Evolutionary conservation across 257 asterid species (phyloP), one percentile per base, ranked within the genome.

Genomic region (Solanum pimpinellifolium): DNA sequence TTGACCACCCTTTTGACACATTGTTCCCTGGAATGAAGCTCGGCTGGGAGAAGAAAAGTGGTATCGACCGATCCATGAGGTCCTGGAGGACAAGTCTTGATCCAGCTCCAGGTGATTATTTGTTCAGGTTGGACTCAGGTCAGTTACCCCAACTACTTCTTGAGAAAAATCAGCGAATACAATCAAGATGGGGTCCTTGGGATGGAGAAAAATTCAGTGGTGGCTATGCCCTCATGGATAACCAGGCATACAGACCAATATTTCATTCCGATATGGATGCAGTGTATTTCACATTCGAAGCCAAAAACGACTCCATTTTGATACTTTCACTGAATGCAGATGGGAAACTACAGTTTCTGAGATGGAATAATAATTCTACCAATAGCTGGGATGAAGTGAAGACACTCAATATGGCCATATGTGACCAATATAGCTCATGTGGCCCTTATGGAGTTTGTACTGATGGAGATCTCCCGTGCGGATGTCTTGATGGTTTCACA

Each of bases 11-110:
- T 0, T 39, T 89, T 5, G 86, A 93, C 73, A 93, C 95, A 9
- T 49, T 93, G 90, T 86, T 93, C 11, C 95, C 95, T 15, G 91
- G 93, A 25, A 93, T 93, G 96, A 91, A 87, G 46, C 90, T 93
- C 1, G 95, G 96, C 0, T 91, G 92, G 96, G 88, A 92, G 23
- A 27, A 87, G 9, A 88, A 85, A 68, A n/a, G 81, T 9, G 59
- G 44, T 23, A 14, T 78, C 9, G 56, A 85, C 37, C 86, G 88
- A n/a, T 78, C 69, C 49, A 86, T 92, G 77, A 93, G 87, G 18
- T 92, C 96, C 15, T 89, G 94, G 96, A 90, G 44, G 47, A 89
- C 86, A 9, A 10, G 11, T 0, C 75, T 49, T 0, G 92, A 93
- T 81, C 95, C 95, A 10, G 83, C 85, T 4, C 11, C 42, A 2